Base-by-base conservation (phyloP, 2,329 filamentous ascomycete species). In the Mollisiaceae sp. region DNA sequence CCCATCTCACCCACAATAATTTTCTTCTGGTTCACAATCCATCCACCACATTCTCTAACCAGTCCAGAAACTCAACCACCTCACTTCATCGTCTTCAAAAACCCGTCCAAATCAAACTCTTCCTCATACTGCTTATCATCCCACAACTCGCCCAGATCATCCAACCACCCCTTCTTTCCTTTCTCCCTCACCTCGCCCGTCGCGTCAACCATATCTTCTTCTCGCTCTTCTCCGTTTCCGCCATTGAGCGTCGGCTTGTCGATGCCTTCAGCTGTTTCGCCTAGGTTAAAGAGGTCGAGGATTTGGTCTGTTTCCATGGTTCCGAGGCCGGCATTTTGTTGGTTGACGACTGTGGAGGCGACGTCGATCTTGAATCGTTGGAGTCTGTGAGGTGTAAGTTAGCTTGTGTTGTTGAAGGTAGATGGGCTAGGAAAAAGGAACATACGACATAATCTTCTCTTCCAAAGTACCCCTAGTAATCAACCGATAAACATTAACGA, bases 291-390 rank as follows among this genome's bases (percentile, higher is more conserved):
- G 56, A 99, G 86, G 75, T 99, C 95, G 2, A 99, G 86, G 66
- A 99, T 97, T 79, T 99, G 94, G 75, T 98, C 95, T 45, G 96
- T 99, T 78, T 98, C 94, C 95, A 99, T 99, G 15, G 93, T 79
- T 61, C 86, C 90, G 1, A 99, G 81, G 0, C 95, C 95, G 1
- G 95, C 94, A 73, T 99, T 99, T 80, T 99, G 95, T 79, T 99
- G 95, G 78, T 99, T 99, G 70, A 99, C 96, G 6, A 99, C 95
- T 0, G 96, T 99, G 60, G 91, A 96, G 50, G 95, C 96, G 22
- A 99, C 94, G 78, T 99, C 95, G 75, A 99, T 97, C 84, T 99
- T 99, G 89, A 99, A 99, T 60, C 95, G 91, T 87, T 99, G 95
- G 64, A 99, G 89, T 76, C 91, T 97, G 71, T 97, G 71, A 35